Base-by-base conservation (phyloP, 768 basidiomycete species). In the Termitomyces bulborhizus region DNA sequence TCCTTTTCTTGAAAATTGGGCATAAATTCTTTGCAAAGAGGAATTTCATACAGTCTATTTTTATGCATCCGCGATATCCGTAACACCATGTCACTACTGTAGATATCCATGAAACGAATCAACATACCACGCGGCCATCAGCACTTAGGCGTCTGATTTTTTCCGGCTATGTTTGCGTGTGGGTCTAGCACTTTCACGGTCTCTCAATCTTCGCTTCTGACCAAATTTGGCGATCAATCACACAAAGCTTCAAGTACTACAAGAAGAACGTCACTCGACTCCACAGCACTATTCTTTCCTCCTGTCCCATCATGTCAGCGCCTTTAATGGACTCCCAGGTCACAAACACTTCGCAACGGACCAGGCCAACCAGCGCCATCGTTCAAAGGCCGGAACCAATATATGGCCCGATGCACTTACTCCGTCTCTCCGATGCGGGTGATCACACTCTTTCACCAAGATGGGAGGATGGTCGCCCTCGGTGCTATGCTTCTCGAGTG, bases 331-430 rank as follows among this genome's bases (percentile, higher is more conserved):
- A 66, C 57, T 55, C 63, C 29, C 59, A 54, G 34, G 57, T 57
- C 39, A 64, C 70, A 49, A 64, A 58, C 15, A 49, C 63, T 7
- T 54, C 75, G 46, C 73, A 75, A 39, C 66, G 74, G 44, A 68
- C 66, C 18, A 68, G 73, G 44, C 76, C 77, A 12, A 64, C 69
- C 39, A 73, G 73, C 6, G 76, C 76, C 56, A 66, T 72, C 13
- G 71, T 71, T 46, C 67, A 65, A 47, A 62, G 56, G n/a, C 67
- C 71, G 18, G 69, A 69, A 21, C 59, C 62, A 2, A 54, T 56
- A 6, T 57, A 57, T 41, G 51, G 56, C 27, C 57, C 54, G 11
- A 61, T 57, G 42, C 54, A 59, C 45, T 63, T 65, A 21, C 60
- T 60, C 11, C 60, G 60, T 31, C 62, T 60, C 37, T 55, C 62